Base-by-base conservation (phyloP, 306 rosid species). In the Geum urbanum region DNA sequence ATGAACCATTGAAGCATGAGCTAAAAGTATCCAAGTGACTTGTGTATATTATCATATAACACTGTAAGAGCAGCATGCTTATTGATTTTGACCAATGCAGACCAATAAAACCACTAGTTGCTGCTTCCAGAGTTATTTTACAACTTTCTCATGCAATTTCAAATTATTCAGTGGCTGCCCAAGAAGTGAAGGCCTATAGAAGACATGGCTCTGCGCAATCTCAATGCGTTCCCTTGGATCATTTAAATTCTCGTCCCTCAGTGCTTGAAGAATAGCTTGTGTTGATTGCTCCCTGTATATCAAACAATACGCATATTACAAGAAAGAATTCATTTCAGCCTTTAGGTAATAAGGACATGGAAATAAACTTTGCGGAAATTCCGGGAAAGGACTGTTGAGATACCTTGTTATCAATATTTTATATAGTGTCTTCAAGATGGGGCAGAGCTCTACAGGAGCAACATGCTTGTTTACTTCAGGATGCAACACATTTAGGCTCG, bases 161-260 rank as follows among this genome's bases (percentile, higher is more conserved):
- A 65, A 78, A 79, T 63, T 47, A 68, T 47, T 75, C 64, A 79
- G 88, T 6, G 89, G 82, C 72, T 86, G 83, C 47, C 91, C 91
- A 70, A 90, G 96, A 72, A 92, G 96, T 58, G 92, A 90, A 76
- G 98, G 96, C 80, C 86, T 83, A 75, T 88, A 92, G 84, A 92
- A 92, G 58, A 73, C 96, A 76, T 89, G 96, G 84, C 89, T 92
- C 48, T 92, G 98, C 15, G 96, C 96, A 70, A 92, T 86, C 83
- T 85, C 96, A 67, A 92, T 92, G 74, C 96, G 88, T 10, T 92
- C 96, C 24, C 98, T 86, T 3, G 96, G 98, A 81, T 92, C 98
- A 54, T 92, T 92, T 80, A 90, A 76, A 63, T 87, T 90, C 68
- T 92, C 96, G 48, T 92, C 98, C 80, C 98, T 86, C 80, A 92